phyloP scores from a whole-genome alignment of 2,329 filamentous ascomycete genomes.

The Botrytis fragariae region DNA sequence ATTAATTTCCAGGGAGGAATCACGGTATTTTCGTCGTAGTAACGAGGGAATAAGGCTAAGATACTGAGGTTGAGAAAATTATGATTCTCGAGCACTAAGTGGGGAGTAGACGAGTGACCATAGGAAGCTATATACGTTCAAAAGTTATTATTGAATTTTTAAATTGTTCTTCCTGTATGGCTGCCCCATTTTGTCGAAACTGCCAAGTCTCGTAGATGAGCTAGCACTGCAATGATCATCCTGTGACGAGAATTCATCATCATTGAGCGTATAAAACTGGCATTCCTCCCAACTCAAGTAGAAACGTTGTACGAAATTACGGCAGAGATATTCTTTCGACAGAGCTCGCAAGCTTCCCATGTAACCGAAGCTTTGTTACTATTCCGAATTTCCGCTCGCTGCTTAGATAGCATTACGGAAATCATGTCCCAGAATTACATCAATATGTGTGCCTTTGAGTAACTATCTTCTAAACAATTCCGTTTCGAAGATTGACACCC shows the following conservation, averaged over 20 bases:
- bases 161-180: background rate
- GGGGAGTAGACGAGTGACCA: background rate
- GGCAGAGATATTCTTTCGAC: too few species aligned
- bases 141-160: background rate
- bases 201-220: background rate
- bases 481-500: too few species aligned
- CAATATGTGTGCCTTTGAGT: background rate
- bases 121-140: background rate
- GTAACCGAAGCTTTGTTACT: background rate
- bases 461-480: too few species aligned
- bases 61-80: background rate
- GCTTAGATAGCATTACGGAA: background rate
- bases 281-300: background rate
- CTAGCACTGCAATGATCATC: background rate
- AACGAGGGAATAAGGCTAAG: background rate
- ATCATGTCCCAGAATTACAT: background rate
- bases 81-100: background rate
- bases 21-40: background rate
- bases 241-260: background rate
- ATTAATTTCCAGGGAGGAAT: background rate
- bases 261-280: background rate
- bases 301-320: too few species aligned
- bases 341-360: background rate
- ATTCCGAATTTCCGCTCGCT: background rate
- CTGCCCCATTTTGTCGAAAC: background rate